Conservation (phyloP, 352 stramenopile genomes). For the Pythium rishiriense region DNA sequence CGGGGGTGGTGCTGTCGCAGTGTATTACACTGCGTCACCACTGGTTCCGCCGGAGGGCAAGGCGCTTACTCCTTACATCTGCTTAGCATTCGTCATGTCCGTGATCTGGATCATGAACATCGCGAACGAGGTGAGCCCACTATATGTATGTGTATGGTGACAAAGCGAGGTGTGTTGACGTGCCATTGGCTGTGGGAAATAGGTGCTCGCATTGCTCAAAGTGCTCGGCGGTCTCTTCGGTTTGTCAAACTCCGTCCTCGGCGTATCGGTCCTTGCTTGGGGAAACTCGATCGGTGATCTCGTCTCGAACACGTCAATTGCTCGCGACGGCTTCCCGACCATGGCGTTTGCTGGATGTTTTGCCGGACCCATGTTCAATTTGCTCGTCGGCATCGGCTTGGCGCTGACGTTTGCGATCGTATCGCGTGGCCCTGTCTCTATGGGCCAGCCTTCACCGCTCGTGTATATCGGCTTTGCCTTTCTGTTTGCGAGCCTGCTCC, state of each 20-base stretch:
- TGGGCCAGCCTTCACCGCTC: slow-evolving; percentile 55
- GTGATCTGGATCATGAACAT: slow-evolving; percentile 90
- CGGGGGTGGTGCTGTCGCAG: slow-evolving; percentile 38
- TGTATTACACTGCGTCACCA: slow-evolving; percentile 37
- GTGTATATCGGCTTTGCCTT: slow-evolving; percentile 73
- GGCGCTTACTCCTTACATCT: slow-evolving; percentile 57
- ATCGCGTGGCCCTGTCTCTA: slow-evolving; percentile 49
- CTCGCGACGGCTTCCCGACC: slow-evolving; percentile 73
- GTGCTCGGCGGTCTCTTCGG: slow-evolving; percentile 71
- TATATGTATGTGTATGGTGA: neutral
- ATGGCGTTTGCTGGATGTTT: slow-evolving; percentile 87
- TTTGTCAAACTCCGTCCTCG: slow-evolving; percentile 74
- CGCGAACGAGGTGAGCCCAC: slow-evolving; percentile 53
- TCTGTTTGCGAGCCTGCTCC: slow-evolving; percentile 56
- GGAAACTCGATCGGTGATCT: slow-evolving; percentile 81
- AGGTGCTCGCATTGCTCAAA: slow-evolving; percentile 69
- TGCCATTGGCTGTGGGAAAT: neutral
- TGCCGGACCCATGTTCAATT: slow-evolving; percentile 79
- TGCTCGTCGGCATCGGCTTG: slow-evolving; percentile 69
- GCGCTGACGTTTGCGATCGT: slow-evolving; percentile 66
- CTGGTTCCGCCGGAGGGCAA: slow-evolving; percentile 44
- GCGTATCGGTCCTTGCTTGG: slow-evolving; percentile 78
- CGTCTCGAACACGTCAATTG: slow-evolving; percentile 79
- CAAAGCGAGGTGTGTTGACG: neutral
- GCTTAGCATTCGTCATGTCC: slow-evolving; percentile 80